These are phyloP conservation scores for Cladosporium sp. DNA, from an alignment of 2,329 filamentous ascomycete genomes.

Conservation along the genomic window DNA sequence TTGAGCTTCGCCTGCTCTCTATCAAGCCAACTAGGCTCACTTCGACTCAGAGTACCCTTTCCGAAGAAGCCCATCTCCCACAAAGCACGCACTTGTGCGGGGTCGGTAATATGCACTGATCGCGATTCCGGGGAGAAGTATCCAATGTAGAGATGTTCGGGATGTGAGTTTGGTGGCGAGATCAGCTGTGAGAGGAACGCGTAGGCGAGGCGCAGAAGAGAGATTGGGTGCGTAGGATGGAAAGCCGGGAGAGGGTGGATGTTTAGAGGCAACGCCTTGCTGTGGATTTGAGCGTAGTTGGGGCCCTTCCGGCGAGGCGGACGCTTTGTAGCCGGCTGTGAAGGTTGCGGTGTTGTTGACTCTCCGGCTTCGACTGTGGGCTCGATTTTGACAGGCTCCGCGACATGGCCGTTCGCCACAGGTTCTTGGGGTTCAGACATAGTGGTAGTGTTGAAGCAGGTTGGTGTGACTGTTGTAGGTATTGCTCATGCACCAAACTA, in stretches of 20 bases:
- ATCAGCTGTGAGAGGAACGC: conserved; percentile 75
- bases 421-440: conserved; percentile 5
- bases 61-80: conserved; percentile 99
- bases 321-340: conserved; percentile 24
- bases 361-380: conserved; percentile 5
- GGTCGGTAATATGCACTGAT: conserved; percentile 81
- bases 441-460: not conserved
- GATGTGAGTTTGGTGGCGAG: conserved; percentile 63
- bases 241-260: conserved; percentile 83
- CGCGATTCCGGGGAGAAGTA: conserved; percentile 79
- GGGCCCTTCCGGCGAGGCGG: conserved; percentile 39
- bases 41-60: conserved; percentile 88
- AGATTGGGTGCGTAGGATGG: conserved; percentile 89
- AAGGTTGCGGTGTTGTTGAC: conserved; percentile 17
- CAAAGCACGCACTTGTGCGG: conserved; percentile 71
- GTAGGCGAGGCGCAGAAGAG: conserved; percentile 76
- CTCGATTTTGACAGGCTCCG: conserved; percentile 9
- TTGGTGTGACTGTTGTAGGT: not conserved
- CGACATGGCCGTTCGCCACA: conserved; percentile 19
- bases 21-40: conserved; percentile 90
- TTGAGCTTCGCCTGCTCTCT: conserved; percentile 72
- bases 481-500: not conserved
- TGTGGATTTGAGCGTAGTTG: conserved; percentile 76
- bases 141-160: conserved; percentile 65
- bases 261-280: conserved; percentile 74